These are phyloP conservation scores for Ustilago nuda DNA, from an alignment of 1,284 basidiomycete genomes.

Conservation along the genomic window DNA sequence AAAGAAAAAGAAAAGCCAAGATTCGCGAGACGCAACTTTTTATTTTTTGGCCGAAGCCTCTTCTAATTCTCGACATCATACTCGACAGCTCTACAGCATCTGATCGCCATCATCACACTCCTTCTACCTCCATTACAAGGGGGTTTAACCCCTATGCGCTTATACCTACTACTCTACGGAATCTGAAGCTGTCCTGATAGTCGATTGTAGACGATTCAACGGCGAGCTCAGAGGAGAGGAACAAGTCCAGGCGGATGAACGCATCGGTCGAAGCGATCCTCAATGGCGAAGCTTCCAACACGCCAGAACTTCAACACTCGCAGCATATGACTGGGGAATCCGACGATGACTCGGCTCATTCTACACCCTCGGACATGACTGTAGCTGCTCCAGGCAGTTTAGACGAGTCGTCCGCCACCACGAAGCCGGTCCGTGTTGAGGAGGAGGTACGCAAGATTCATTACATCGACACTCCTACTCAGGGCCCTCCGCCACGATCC, in stretches of 20 bases:
- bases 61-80: not conserved
- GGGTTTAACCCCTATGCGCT: not conserved
- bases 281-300: conserved; percentile 17
- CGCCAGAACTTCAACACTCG: conserved; percentile 40
- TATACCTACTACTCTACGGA: not conserved
- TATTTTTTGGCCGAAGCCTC: conserved; percentile 3
- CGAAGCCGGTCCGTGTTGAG: conserved; percentile 20
- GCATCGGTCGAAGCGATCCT: not conserved
- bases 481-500: not conserved
- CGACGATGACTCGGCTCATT: conserved; percentile 46
- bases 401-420: conserved; percentile 11
- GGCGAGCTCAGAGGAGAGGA: not conserved
- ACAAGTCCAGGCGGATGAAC: conserved; percentile 23
- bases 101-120: not conserved
- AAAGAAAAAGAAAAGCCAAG: conserved; percentile 16
- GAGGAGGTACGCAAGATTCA: conserved; percentile 47
- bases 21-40: conserved; percentile 17
- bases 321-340: conserved; percentile 37
- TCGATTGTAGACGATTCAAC: not conserved
- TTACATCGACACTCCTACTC: conserved; percentile 38
- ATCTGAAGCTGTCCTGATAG: not conserved
- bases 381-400: conserved; percentile 9
- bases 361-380: conserved; percentile 38
- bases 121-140: not conserved
- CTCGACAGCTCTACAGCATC: not conserved